Evolutionary conservation across 257 asterid genomes (phyloP), one percentile per base, ranked within the genome.

Genomic region (Penstemon eatonii): DNA sequence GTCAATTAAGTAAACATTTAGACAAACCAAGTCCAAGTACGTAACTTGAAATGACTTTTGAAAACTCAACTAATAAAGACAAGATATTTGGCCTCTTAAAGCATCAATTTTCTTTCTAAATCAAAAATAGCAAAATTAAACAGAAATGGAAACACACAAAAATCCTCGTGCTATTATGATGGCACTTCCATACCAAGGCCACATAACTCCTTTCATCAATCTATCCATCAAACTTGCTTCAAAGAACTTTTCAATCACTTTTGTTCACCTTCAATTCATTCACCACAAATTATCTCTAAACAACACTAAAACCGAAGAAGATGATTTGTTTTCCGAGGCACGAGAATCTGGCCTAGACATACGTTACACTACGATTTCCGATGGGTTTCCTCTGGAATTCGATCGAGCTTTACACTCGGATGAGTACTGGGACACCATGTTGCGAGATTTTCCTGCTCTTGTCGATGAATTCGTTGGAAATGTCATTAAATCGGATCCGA

Each of bases 171-270:
- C 82, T 7, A 83, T 88, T 5, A 82, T 88, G 90, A 77, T 85
- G 3, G 78, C 88, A 7, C 65, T 80, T 44, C 93, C 92, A 9
- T 82, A 75, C 60, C 96, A 89, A 66, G 96, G 96, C 45, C 96
- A 86, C 51, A 79, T 89, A 57, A 89, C 67, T 46, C 96, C 96
- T 0, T 84, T 75, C 19, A 78, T 81, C 7, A 72, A 78, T 45
- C 82, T 89, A 1, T 89, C 94, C 15, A 77, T 83, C 44, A 75
- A 83, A 33, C 84, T 86, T 5, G 96, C 96, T n/a, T 86, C 93
- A 3, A 76, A 70, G 9, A 91, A 87, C 42, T 79, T 86, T 70
- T 13, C 83, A 37, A 43, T 89, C 67, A 84, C 94, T 6, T 85
- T 85, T 60, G 86, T 80, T 4, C 84, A 83, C 43, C 82, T 87